These are phyloP conservation scores for Smittium culicis DNA, from an alignment of 371 early-diverging fungal genomes.

Conservation along the genomic window DNA sequence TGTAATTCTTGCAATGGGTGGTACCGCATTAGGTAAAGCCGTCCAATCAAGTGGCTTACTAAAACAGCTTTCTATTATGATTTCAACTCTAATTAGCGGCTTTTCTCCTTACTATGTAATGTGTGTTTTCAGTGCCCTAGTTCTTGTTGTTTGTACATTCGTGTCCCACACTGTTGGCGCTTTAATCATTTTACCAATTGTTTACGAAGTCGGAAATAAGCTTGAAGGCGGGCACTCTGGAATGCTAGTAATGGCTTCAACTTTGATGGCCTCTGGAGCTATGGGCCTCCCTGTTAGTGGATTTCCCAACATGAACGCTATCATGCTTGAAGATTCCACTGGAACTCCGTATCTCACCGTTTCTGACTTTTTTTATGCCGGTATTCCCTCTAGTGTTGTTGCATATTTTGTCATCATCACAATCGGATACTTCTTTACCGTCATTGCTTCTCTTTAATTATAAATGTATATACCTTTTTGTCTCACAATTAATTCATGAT, in stretches of 20 bases:
- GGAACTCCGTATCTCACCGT: constrained; percentile 77
- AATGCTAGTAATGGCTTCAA: constrained; percentile 74
- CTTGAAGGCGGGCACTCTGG: constrained; percentile 57
- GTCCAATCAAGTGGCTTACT: constrained; percentile 79
- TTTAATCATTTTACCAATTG: constrained; percentile 66
- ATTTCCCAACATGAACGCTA: constrained; percentile 94
- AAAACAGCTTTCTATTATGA: constrained; percentile 51
- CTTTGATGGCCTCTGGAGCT: constrained; percentile 68
- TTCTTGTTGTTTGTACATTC: constrained; percentile 69
- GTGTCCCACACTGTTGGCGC: constrained; percentile 91
- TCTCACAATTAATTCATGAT: too few species aligned
- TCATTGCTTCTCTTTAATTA: too few species aligned
- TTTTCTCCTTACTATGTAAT: constrained; percentile 51
- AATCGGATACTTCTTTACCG: constrained; percentile 58
- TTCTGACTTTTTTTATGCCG: constrained; percentile 70
- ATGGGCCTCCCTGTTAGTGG: constrained; percentile 92
- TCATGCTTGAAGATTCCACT: constrained; percentile 77
- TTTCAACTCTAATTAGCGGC: constrained; percentile 47
- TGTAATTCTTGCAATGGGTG: constrained; percentile 89
- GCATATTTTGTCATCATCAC: constrained; percentile 56
- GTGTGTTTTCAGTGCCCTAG: constrained; percentile 40
- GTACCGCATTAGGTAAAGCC: constrained; percentile 78
- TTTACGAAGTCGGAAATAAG: constrained; percentile 45
- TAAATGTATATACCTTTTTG: too few species aligned
- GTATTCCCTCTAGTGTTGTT: constrained; percentile 59